Evolutionary conservation across 257 asterid species (phyloP), one percentile per base, ranked within the genome.

Genomic region (Fraxinus americana): DNA sequence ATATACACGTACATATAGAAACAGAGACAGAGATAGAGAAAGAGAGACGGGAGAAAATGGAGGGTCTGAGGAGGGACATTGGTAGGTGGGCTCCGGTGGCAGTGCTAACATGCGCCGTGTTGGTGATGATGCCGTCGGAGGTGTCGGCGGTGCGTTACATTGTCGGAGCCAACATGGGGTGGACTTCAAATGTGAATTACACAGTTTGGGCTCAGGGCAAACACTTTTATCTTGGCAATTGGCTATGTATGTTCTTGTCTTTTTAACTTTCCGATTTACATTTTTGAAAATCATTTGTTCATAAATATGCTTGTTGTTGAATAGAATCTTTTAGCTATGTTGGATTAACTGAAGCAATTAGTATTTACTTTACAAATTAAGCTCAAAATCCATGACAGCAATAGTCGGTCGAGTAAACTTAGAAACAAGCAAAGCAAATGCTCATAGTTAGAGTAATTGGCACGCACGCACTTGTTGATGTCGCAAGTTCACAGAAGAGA

Each of bases 171-270:
- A 75, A 74, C 16, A 38, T 39, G 77, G 90, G 92, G 4, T 92
- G 97, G 97, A 70, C 71, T 38, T 8, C 85, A 8, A 80, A 73
- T 77, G 86, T 84, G 21, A 90, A 90, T 85, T 90, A 77, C 90
- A 87, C 92, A 0, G 13, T 77, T 38, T 92, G 97, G 97, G 92
- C 89, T 59, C 80, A 73, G 59, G 85, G 16, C n/a, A 85, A 80
- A 50, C 87, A 85, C 38, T 90, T 92, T 84, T 89, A 92, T 85
- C 77, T 77, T 12, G 96, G 83, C 7, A 96, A 92, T 83, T 92
- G 96, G 97, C 90, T 92, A 0, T 89, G 97, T 90, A 92, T 43
- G 90, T 75, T 35, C 11, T 73, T 83, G 52, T 74, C 57, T 69
- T 45, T 61, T 45, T 34, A 63, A 0, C 76, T 78, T 77, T 79